A percentile compares a stretch with the other conserved stretches of the same genome.
Conservation (phyloP, 73 alveolate species). For the Paramecium primaurelia region DNA sequence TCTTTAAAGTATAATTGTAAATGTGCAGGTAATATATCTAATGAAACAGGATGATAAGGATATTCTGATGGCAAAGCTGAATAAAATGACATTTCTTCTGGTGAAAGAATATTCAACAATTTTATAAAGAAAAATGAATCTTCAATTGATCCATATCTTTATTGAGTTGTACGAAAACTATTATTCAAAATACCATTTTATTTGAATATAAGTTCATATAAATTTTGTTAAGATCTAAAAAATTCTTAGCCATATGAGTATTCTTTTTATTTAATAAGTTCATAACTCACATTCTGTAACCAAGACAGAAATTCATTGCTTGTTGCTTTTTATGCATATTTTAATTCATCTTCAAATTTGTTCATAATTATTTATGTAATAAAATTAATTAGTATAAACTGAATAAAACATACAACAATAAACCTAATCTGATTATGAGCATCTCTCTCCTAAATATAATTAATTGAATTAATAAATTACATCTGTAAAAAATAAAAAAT, state of each 20-base stretch:
- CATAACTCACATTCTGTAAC: neutral
- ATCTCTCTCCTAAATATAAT: neutral
- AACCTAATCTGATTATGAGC: neutral
- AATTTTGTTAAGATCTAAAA: neutral
- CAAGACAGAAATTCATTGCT: neutral
- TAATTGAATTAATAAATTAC: neutral
- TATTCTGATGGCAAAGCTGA: neutral
- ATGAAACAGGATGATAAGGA: neutral
- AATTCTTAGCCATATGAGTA: neutral
- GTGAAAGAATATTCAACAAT: neutral
- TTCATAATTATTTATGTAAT: slow-evolving; percentile 13
- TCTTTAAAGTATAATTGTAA: neutral
- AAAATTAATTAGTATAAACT: neutral
- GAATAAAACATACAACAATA: neutral
- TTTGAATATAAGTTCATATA: neutral
- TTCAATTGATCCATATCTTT: neutral
- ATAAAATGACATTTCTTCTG: neutral
- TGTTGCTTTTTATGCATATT: neutral
- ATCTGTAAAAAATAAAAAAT: neutral
- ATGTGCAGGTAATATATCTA: neutral
- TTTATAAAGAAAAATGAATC: neutral
- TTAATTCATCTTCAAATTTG: slow-evolving; percentile 17
- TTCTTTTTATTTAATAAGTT: neutral
- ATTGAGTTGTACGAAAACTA: neutral
- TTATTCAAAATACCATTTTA: neutral